A percentile compares a stretch with the other conserved stretches of the same genome.
These are phyloP conservation scores for Stephanodiscus minutulus DNA, from an alignment of 108 stramenopile species.

Conservation along the genomic window DNA sequence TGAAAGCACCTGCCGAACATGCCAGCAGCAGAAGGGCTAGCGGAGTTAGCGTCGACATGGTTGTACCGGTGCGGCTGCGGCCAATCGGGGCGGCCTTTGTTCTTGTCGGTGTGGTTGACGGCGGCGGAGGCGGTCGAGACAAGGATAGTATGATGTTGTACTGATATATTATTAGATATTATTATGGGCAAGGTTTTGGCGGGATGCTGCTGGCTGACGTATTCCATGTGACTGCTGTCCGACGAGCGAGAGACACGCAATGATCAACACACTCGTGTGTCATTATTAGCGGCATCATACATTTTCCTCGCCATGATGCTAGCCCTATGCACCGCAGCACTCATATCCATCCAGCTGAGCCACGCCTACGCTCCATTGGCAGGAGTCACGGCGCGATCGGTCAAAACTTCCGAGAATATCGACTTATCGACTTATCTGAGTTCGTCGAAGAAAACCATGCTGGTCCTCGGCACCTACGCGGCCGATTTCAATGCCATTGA, in stretches of 20 bases:
- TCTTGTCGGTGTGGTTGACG: too few species aligned
- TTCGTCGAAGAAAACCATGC: slow-evolving; percentile 35
- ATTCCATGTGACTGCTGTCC: too few species aligned
- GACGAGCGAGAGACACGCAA: too few species aligned
- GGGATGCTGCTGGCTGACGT: too few species aligned
- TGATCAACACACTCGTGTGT: too few species aligned
- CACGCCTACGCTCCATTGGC: slow-evolving; percentile 29
- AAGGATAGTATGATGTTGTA: too few species aligned
- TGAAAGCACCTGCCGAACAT: not conserved
- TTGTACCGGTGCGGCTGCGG: not conserved
- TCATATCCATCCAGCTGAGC: slow-evolving; percentile 10
- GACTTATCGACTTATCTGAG: slow-evolving; percentile 38
- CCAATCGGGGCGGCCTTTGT: too few species aligned
- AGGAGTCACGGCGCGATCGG: slow-evolving; percentile 40
- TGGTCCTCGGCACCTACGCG: slow-evolving; percentile 77
- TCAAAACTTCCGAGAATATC: slow-evolving; percentile 29
- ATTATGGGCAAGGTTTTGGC: too few species aligned
- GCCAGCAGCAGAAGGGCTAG: not conserved
- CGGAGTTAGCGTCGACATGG: not conserved
- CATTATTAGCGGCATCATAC: too few species aligned
- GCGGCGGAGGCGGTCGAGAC: too few species aligned
- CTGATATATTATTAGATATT: too few species aligned
- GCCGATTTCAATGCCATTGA: slow-evolving; percentile 93
- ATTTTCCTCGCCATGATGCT: slow-evolving; percentile 3
- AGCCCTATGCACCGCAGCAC: not conserved